Conservation (phyloP, 2,329 filamentous ascomycete genomes). For the Diaporthe sp. region DNA sequence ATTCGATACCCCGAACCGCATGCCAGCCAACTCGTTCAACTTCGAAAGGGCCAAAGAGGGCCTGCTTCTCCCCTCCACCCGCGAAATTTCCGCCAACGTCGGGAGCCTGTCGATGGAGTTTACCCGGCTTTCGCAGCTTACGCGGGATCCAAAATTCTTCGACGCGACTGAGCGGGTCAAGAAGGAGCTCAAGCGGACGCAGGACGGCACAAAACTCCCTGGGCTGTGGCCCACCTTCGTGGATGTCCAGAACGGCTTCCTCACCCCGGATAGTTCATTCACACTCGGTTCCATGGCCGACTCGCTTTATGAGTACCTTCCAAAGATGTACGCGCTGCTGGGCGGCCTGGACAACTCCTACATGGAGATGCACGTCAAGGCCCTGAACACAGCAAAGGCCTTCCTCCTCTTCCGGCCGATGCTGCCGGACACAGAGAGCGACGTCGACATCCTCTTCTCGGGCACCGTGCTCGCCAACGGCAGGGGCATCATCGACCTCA, state of each 20-base stretch:
- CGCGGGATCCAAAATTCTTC: conserved; percentile 80
- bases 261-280: conserved; percentile 54
- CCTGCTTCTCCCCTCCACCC: conserved; percentile 52
- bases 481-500: conserved; percentile 47
- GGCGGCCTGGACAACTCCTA: conserved; percentile 76
- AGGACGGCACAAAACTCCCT: conserved; percentile 76
- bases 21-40: conserved; percentile 63
- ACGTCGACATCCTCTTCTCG: conserved; percentile 70
- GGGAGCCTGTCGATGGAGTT: conserved; percentile 83
- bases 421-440: conserved; percentile 63
- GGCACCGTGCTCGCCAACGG: conserved; percentile 55
- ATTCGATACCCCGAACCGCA: conserved; percentile 68
- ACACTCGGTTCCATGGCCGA: conserved; percentile 62
- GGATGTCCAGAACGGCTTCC: conserved; percentile 70
- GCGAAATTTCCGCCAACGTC: conserved; percentile 60
- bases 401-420: conserved; percentile 79
- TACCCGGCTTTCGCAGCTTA: conserved; percentile 80
- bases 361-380: conserved; percentile 72
- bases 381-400: conserved; percentile 72
- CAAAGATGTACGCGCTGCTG: conserved; percentile 73
- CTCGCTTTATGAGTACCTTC: conserved; percentile 71
- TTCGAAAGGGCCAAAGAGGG: conserved; percentile 59
- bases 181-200: conserved; percentile 73
- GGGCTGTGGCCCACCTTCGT: conserved; percentile 80
- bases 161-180: conserved; percentile 83